Evolutionary conservation across 164 flowering plant species (phyloP), one percentile per base, ranked within the genome.

Genomic region (Annona cherimola): DNA sequence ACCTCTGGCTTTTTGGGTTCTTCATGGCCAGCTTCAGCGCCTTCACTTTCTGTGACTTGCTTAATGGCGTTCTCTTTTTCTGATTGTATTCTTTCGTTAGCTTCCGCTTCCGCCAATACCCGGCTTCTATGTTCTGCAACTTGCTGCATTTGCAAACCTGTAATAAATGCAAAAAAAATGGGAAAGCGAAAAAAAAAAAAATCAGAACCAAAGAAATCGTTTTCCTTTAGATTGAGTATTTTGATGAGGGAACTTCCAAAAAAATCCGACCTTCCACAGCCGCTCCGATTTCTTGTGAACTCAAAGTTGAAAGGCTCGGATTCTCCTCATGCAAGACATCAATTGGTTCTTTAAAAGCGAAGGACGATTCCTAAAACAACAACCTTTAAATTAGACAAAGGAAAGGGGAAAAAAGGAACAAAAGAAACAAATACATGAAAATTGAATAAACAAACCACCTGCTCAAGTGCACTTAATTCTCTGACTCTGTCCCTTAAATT

Each of bases 381-480:
- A 54, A 59, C 71, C 77, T 78, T 61, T 42, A 62, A 65, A 0
- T 26, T 26, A 26, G 35, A 26, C 35, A 1, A 59, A 46, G n/a
- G 85, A 63, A 89, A 77, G 64, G 39, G 71, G 42, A 42, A 7
- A 61, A 55, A 20, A 3, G 45, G 40, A 66, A 67, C 2, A 55
- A 5, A 2, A 65, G 4, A 8, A 45, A 45, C 7, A 63, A 63
- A 43, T 35, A 35, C 26, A 39, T 61, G 42, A 44, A 42, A 71
- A 45, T 2, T 63, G 1, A 35, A 46, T n/a, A 26, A 19, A 35
- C 18, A 14, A 71, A 55, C 50, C 18, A 94, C 98, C 96, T 85
- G 92, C 16, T 87, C 88, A 67, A 91, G 86, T 62, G 89, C 77
- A 86, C 90, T 89, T 4, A 88, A 73, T 61, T 75, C 68, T 20